Evolutionary conservation across 257 asterid genomes (phyloP), one percentile per base, ranked within the genome.

Genomic region (Nicotiana otophora): DNA sequence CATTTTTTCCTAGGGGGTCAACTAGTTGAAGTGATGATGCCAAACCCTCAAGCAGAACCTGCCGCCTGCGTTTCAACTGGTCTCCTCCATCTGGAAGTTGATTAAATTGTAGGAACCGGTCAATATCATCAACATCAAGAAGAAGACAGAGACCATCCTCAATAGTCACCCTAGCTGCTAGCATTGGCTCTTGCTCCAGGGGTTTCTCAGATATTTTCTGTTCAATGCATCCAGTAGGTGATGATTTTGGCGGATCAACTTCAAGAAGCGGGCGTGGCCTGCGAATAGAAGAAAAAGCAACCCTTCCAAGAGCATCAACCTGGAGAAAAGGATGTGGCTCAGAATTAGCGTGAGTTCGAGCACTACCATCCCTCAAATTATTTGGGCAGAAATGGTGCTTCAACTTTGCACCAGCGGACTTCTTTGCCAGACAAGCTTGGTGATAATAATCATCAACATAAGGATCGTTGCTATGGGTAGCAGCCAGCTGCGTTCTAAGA

Each of bases 141-240:
- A 96, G 91, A 77, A 94, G 95, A 86, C 85, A 86, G 58, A 93
- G 84, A 42, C 98, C 98, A 85, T 96, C 98, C 88, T 96, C 99
- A 78, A 96, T 91, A 81, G 93, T 84, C 83, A 92, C 95, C 88
- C 99, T 90, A 66, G 98, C 99, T 23, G 98, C 99, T 83, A 96
- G 98, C 96, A 96, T 89, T 11, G 99, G 99, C 86, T 96, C 99
- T 88, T 93, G 97, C 54, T 96, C 99, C 88, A 96, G 86, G 80
- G 98, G 98, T 92, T 93, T 94, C 89, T 93, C 93, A 30, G 83
- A 74, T 51, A 86, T 42, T 87, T 91, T 91, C 33, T 89, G 90
- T 46, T 93, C 98, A 46, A 82, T 75, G 61, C 82, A 86, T 84
- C 85, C 87, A 76, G 72, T 83, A 63, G 81, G 82, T 19, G 92